Conservation (phyloP, 164 flowering plant genomes). For the Litsea cubeba region DNA sequence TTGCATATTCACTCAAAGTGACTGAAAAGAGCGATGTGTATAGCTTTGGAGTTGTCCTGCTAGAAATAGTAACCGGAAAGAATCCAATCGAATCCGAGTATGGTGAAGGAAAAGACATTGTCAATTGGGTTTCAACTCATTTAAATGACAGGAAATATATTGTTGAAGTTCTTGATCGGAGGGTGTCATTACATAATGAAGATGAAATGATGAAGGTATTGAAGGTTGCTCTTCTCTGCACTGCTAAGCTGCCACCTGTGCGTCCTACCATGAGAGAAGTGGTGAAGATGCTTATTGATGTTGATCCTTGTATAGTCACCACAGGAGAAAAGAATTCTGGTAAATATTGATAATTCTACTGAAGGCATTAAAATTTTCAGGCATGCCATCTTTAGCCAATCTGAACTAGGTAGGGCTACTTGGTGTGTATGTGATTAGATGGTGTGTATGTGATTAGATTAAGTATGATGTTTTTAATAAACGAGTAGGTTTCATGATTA, state of each 20-base stretch:
- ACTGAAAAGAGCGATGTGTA: constrained; percentile 85
- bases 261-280: constrained; percentile 87
- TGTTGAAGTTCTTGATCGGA: constrained; percentile 44
- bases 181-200: constrained; percentile 27
- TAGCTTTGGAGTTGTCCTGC: constrained; percentile 85
- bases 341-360: neutral
- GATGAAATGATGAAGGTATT: constrained; percentile 82
- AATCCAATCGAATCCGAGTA: constrained; percentile 58
- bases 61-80: constrained; percentile 74
- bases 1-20: constrained; percentile 70
- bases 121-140: constrained; percentile 67
- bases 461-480: too few relatives aligned
- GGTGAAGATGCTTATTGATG: constrained; percentile 79
- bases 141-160: constrained; percentile 34
- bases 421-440: too few relatives aligned
- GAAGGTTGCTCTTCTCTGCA: constrained; percentile 63
- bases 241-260: constrained; percentile 67
- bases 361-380: neutral
- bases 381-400: too few relatives aligned
- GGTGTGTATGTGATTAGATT: too few relatives aligned
- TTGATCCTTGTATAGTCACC: constrained; percentile 37
- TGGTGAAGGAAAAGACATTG: constrained; percentile 84
- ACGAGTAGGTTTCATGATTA: too few relatives aligned
- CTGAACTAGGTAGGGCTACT: too few relatives aligned
- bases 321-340: constrained; percentile 5